Conservation (phyloP, 345 rosid species). For the Reutealis trisperma region DNA sequence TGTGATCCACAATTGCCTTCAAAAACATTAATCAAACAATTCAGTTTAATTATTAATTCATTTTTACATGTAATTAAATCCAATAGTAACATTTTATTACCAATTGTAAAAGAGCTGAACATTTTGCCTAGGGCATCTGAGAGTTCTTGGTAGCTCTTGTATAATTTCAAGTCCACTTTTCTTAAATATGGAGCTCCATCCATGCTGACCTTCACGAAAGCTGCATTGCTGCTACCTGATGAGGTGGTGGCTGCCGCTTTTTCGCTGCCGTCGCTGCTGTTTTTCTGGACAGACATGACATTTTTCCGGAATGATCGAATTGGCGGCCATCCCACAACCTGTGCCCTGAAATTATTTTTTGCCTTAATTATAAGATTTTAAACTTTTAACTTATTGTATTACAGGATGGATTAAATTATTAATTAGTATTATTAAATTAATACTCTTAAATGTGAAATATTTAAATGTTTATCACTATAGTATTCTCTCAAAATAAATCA, state of each 20-base stretch:
- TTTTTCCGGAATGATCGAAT: conserved; percentile 28
- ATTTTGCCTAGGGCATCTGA: conserved; percentile 32
- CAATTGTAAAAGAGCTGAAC: conserved; percentile 39
- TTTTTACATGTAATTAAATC: no score
- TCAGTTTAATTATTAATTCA: no score
- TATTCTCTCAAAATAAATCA: no score
- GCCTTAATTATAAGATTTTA: background rate
- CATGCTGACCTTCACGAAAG: conserved; percentile 37
- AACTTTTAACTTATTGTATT: no score
- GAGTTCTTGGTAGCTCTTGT: conserved; percentile 33
- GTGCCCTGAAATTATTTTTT: conserved; percentile 25
- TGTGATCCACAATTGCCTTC: conserved; percentile 29
- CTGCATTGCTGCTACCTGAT: background rate
- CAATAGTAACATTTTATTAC: conserved; percentile 2
- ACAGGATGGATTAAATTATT: no score
- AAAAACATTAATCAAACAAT: background rate
- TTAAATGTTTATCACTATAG: no score
- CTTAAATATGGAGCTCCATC: conserved; percentile 36
- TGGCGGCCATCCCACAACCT: conserved; percentile 40
- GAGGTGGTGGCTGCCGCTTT: background rate
- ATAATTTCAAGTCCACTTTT: conserved; percentile 31
- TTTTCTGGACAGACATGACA: conserved; percentile 27
- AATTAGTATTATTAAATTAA: background rate
- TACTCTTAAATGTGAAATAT: background rate
- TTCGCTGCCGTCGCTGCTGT: conserved; percentile 11